phyloP scores from a whole-genome alignment of 257 asterid genomes.

The Fraxinus pennsylvanica region DNA sequence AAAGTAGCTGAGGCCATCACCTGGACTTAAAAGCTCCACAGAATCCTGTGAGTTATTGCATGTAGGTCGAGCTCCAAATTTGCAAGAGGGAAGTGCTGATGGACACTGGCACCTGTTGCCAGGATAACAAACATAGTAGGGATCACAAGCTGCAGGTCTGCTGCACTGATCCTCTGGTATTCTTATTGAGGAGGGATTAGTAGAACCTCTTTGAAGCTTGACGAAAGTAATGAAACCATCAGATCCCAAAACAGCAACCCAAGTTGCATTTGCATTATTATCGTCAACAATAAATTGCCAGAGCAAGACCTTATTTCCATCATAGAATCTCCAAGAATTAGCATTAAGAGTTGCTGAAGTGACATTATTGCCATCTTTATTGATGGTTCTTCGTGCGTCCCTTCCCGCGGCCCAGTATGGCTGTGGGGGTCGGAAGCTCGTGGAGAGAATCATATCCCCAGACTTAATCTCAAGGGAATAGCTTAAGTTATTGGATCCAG shows the following conservation, averaged over 20 bases:
- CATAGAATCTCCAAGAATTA: slow-evolving; percentile 85
- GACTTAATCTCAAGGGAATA: slow-evolving; percentile 74
- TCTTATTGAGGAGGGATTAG: slow-evolving; percentile 40
- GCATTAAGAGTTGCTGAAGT: slow-evolving; percentile 51
- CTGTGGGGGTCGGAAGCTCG: slow-evolving; percentile 60
- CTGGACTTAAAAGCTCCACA: slow-evolving; percentile 61
- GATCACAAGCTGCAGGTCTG: slow-evolving; percentile 78
- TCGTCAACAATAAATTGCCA: slow-evolving; percentile 65
- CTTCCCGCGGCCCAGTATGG: slow-evolving; percentile 78
- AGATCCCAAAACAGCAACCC: slow-evolving; percentile 64
- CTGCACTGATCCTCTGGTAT: slow-evolving; percentile 77
- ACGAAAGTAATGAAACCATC: slow-evolving; percentile 64
- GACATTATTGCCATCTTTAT: slow-evolving; percentile 46
- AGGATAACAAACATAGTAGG: slow-evolving; percentile 55
- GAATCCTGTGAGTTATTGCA: slow-evolving; percentile 41
- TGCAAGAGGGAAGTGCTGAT: slow-evolving; percentile 61
- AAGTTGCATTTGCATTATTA: slow-evolving; percentile 49
- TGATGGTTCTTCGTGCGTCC: slow-evolving; percentile 63
- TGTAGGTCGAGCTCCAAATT: slow-evolving; percentile 39
- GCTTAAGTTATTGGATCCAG: slow-evolving; percentile 55
- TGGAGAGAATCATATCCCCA: slow-evolving; percentile 73
- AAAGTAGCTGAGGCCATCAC: slow-evolving; percentile 57
- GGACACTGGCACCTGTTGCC: slow-evolving; percentile 80
- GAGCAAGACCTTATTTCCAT: slow-evolving; percentile 41
- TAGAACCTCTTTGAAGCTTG: slow-evolving; percentile 48